Conservation (phyloP, 2,329 filamentous ascomycete species). For the Aspergillus glaucus region DNA sequence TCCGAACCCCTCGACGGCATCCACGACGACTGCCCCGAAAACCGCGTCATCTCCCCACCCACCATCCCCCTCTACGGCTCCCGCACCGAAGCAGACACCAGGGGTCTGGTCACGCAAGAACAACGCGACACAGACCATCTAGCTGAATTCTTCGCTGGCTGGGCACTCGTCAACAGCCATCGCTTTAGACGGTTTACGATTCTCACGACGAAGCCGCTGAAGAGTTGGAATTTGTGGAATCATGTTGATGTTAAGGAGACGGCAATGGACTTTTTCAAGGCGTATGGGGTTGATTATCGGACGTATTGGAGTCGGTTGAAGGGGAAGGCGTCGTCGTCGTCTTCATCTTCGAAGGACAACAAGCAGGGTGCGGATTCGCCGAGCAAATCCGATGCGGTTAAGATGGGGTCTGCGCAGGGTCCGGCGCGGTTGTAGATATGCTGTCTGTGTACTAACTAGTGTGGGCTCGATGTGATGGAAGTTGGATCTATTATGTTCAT, state of each 20-base stretch:
- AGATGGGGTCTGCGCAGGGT: no score
- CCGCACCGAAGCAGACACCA: constrained; percentile 15
- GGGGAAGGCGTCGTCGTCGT: not conserved
- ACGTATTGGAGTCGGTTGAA: constrained; percentile 9
- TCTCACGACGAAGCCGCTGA: constrained; percentile 18
- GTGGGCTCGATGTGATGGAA: no score
- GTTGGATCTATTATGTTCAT: no score
- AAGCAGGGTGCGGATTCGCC: no score
- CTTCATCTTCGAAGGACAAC: not conserved
- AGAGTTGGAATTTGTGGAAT: constrained; percentile 25
- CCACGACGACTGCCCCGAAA: constrained; percentile 17
- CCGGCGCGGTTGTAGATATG: no score
- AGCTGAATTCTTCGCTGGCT: constrained; percentile 35
- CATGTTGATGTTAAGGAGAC: constrained; percentile 17
- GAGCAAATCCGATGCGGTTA: no score
- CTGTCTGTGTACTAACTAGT: no score
- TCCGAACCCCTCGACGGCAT: constrained; percentile 16
- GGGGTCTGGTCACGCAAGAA: constrained; percentile 16
- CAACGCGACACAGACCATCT: constrained; percentile 31
- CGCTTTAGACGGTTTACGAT: constrained; percentile 28
- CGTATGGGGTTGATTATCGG: constrained; percentile 9
- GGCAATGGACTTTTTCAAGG: constrained; percentile 9
- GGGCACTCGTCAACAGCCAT: constrained; percentile 26
- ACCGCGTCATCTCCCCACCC: constrained; percentile 24
- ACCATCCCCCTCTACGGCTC: constrained; percentile 22